These are phyloP conservation scores for Gossypium rotundifolium DNA, from an alignment of 345 rosid species.

Conservation along the genomic window DNA sequence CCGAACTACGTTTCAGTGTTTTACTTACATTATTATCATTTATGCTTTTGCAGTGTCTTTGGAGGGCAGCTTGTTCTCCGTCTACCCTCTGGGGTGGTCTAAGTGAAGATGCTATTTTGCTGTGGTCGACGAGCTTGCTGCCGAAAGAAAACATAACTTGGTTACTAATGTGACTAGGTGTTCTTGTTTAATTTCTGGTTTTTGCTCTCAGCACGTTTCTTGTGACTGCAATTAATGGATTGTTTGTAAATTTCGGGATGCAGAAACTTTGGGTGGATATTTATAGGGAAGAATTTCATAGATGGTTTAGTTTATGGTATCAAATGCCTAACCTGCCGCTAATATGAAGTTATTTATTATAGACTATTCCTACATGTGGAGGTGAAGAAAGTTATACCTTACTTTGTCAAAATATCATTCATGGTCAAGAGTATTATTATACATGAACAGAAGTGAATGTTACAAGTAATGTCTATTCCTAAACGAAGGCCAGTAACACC, in stretches of 20 bases:
- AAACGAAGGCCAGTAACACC: neutral
- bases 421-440: neutral
- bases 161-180: conserved; percentile 10
- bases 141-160: conserved; percentile 1
- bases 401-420: neutral
- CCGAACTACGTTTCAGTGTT: neutral
- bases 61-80: conserved; percentile 99
- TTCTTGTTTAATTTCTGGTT: conserved; percentile 9
- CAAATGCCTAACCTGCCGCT: neutral
- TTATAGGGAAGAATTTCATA: conserved; percentile 15
- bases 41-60: conserved; percentile 59
- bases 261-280: conserved; percentile 23
- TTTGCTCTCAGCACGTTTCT: conserved; percentile 6
- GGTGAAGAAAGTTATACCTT: neutral
- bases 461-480: neutral
- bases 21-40: neutral
- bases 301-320: conserved; percentile 5
- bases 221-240: conserved; percentile 20
- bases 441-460: neutral
- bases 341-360: neutral
- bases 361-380: neutral
- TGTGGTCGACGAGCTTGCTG: conserved; percentile 10
- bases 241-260: conserved; percentile 29
- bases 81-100: conserved; percentile 97
- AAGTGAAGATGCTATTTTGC: conserved; percentile 15